A percentile compares a stretch with the other conserved stretches of the same genome.
Evolutionary conservation across 2,329 filamentous ascomycete genomes (phyloP).

Genomic region (Fusarium virguliforme): DNA sequence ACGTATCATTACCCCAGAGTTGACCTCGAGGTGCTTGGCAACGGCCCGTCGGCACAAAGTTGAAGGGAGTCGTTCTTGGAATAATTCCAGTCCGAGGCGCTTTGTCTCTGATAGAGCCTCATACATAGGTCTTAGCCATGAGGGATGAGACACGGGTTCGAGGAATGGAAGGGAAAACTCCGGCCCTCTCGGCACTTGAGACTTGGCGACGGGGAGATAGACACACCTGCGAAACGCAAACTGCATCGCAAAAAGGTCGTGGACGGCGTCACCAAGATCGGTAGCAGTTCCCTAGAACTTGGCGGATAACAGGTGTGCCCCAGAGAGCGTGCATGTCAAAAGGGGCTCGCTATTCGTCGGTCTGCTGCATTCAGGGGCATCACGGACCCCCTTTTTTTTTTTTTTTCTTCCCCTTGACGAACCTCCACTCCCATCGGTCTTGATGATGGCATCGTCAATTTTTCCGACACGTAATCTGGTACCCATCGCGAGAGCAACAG

Average conservation of each 20-base stretch:
- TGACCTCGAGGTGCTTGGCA: background rate
- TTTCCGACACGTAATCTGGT: slow-evolving; percentile 41
- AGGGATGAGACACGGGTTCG: background rate
- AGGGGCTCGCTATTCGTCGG: slow-evolving; percentile 4
- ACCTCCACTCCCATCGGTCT: background rate
- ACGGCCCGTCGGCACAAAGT: background rate
- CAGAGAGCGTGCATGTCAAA: slow-evolving; percentile 25
- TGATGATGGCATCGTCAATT: background rate
- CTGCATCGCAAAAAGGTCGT: slow-evolving; percentile 16
- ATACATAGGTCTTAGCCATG: background rate
- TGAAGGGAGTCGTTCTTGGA: slow-evolving; percentile 7
- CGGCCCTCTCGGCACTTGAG: slow-evolving; percentile 25
- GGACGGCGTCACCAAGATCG: slow-evolving; percentile 26
- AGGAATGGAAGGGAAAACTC: slow-evolving; percentile 3
- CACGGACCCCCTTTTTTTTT: slow-evolving; percentile 25
- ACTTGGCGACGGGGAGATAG: slow-evolving; percentile 8
- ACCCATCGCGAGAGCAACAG: slow-evolving; percentile 26
- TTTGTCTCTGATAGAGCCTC: slow-evolving; percentile 3
- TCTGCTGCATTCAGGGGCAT: slow-evolving; percentile 28
- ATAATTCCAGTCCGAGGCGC: background rate
- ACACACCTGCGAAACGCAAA: slow-evolving; percentile 34
- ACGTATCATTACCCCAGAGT: background rate
- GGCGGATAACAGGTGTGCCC: background rate
- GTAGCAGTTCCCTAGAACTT: background rate
- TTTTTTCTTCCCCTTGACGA: background rate